Base-by-base conservation (phyloP, 2,329 filamentous ascomycete genomes). In the Calonectria pteridis region DNA sequence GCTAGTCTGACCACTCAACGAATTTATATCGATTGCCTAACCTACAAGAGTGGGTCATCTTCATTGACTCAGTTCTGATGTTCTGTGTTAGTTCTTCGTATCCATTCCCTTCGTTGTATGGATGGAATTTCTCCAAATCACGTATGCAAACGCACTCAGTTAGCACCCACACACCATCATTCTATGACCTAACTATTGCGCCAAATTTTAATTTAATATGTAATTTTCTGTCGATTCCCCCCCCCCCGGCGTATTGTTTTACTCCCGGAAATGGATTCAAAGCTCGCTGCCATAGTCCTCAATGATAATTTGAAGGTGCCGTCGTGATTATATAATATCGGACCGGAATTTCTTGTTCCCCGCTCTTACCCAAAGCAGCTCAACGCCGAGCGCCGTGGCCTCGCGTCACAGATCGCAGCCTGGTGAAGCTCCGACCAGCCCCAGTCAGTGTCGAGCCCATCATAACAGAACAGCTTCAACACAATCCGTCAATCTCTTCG, bases 341-440 rank as follows among this genome's bases (percentile, higher is more conserved):
- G 67, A 35, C 20, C 71, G 71, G 71, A 73, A 71, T 62, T 73
- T 73, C 71, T 59, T 33, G 16, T 28, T 18, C 16, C 40, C 71
- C 58, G 71, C 20, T 16, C 37, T 46, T 37, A 37, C 37, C 51
- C 51, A 73, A 66, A 59, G 50, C 58, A 31, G 50, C 23, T 55
- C 14, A 31, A 49, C 13, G 50, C 49, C 46, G 33, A 72, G 70
- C 76, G 77, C 78, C 66, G 73, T 79, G 77, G 79, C 78, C 78
- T 80, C 79, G 78, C 79, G 79, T 80, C 79, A 80, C 78, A 70
- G 69, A 59, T 80, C 75, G 79, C 71, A 80, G 78, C 79, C 79
- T 80, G 77, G 75, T 74, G 77, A 79, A 80, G 78, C 79, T 80
- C 70, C 66, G 33, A 69, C 67, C 58, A 69, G 43, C 67, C 37